Conservation (phyloP, 768 basidiomycete genomes). For the Nevesoporus exiguus region DNA sequence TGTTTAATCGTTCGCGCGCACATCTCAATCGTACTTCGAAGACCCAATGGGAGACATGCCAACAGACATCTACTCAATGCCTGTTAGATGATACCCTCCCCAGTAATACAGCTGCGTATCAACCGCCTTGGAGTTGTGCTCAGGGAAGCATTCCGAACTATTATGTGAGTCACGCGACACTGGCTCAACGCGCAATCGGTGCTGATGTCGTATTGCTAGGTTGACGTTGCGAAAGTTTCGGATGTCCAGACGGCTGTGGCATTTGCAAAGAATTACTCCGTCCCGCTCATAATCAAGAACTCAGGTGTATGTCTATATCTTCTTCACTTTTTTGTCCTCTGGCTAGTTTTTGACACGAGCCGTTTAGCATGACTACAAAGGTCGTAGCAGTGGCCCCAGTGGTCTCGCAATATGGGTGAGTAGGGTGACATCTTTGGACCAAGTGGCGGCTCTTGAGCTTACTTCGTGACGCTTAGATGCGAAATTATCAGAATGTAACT, state of each 20-base stretch:
- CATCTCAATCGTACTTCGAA: not conserved
- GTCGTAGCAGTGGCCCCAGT: not conserved
- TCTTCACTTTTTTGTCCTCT: not conserved
- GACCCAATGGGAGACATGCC: not conserved
- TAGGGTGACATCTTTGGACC: not conserved
- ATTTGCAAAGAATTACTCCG: not conserved
- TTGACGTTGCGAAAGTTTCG: not conserved
- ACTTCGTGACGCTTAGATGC: not conserved
- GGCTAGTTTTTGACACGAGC: not conserved
- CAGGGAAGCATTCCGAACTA: not conserved
- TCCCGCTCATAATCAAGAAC: not conserved
- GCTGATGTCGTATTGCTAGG: not conserved
- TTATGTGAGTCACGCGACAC: not conserved
- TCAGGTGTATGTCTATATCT: not conserved
- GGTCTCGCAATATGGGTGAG: not conserved
- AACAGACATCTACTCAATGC: not conserved
- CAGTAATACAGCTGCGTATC: not conserved
- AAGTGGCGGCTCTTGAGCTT: not conserved
- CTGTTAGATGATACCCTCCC: not conserved
- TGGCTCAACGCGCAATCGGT: not conserved
- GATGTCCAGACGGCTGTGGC: not conserved
- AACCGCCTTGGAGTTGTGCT: not conserved
- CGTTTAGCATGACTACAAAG: not conserved
- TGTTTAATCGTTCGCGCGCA: not conserved
- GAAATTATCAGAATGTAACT: not conserved